Evolutionary conservation across 192 early-diverging fungal genomes (phyloP).

Genomic region (Backusella liffmaniae): DNA sequence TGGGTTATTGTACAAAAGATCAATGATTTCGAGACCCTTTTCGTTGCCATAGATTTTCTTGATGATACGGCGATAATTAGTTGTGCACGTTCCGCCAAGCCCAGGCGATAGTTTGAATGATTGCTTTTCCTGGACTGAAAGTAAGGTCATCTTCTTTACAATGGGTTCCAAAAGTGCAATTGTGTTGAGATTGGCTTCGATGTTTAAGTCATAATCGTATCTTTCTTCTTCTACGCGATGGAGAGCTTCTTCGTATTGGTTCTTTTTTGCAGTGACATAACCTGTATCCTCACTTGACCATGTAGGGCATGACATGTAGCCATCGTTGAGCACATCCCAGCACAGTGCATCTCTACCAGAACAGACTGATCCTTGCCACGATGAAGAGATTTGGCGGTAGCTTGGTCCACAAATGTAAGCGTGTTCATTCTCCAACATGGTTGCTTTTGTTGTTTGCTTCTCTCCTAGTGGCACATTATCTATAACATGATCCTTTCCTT

Average conservation of each 20-base stretch:
- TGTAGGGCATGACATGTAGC: conserved; percentile 90
- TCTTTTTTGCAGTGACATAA: conserved; percentile 89
- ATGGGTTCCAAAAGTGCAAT: conserved; percentile 88
- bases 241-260: conserved; percentile 85
- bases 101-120: conserved; percentile 72
- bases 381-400: conserved; percentile 44
- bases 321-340: conserved; percentile 93
- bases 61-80: conserved; percentile 84
- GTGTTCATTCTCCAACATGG: conserved; percentile 17
- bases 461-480: conserved; percentile 60
- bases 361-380: conserved; percentile 55
- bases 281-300: conserved; percentile 87
- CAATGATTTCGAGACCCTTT: conserved; percentile 83
- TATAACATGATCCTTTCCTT: conserved; percentile 65
- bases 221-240: conserved; percentile 93
- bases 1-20: conserved; percentile 88
- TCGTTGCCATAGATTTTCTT: conserved; percentile 91
- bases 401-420: conserved; percentile 58
- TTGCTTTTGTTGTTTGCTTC: conserved; percentile 15
- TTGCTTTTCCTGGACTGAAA: conserved; percentile 72
- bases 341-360: conserved; percentile 89
- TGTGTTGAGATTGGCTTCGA: conserved; percentile 86
- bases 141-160: conserved; percentile 68
- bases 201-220: conserved; percentile 93
- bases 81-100: conserved; percentile 77